Percentiles rank a stretch among this genome's conserved stretches.
These are phyloP conservation scores for Ambrosia artemisiifolia DNA, from an alignment of 129 eudicot species.

Conservation along the genomic window DNA sequence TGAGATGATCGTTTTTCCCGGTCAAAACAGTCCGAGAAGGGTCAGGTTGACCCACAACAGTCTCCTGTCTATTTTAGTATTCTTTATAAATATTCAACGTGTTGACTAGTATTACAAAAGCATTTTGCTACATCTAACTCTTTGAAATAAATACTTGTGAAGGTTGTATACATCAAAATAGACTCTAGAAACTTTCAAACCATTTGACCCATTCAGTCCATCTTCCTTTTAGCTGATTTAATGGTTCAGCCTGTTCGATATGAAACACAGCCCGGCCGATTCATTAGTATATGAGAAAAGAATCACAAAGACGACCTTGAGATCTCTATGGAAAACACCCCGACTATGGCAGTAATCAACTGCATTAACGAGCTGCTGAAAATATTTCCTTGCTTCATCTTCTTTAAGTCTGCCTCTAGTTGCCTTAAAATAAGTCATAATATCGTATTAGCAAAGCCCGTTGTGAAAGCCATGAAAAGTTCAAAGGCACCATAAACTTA, in stretches of 20 bases:
- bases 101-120: neutral
- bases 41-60: neutral
- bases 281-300: neutral
- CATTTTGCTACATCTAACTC: neutral
- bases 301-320: slow-evolving; percentile 49
- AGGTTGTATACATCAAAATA: neutral
- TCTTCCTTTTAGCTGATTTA: neutral
- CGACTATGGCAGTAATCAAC: slow-evolving; percentile 99
- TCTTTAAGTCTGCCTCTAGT: slow-evolving; percentile 87
- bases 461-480: neutral
- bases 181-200: neutral
- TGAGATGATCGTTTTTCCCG: neutral
- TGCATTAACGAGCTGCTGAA: slow-evolving; percentile 96
- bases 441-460: neutral
- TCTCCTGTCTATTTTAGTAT: neutral
- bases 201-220: neutral
- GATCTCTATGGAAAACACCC: slow-evolving; percentile 96
- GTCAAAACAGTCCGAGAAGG: neutral
- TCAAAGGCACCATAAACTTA: slow-evolving; percentile 36
- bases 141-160: neutral
- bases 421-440: slow-evolving; percentile 49
- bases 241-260: neutral
- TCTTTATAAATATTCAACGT: neutral
- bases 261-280: neutral
- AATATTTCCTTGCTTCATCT: slow-evolving; percentile 96